Percentiles rank a stretch among this genome's conserved stretches.
phyloP scores from a whole-genome alignment of 768 basidiomycete genomes.

The Lactarius akahatsu region DNA sequence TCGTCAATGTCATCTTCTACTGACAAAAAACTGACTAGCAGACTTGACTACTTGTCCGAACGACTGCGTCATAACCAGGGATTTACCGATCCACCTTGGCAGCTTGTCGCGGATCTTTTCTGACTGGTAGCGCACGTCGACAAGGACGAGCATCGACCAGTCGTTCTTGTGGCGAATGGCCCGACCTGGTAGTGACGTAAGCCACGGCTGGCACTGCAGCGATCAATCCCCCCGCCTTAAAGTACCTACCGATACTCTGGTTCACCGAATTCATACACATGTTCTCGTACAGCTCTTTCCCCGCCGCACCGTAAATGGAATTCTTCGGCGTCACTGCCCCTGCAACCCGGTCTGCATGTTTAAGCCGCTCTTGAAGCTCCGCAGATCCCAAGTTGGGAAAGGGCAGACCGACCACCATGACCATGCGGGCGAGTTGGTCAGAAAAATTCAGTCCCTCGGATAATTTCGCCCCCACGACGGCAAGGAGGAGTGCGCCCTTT shows the following conservation, averaged over 20 bases:
- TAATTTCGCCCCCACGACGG: conserved; percentile 90
- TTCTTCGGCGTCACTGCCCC: conserved; percentile 52
- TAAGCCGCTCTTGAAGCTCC: conserved; percentile 89
- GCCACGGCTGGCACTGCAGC: not conserved
- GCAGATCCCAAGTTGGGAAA: conserved; percentile 91
- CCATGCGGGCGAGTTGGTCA: conserved; percentile 64
- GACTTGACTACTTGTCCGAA: conserved; percentile 28
- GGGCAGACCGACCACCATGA: conserved; percentile 86
- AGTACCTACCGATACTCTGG: conserved; percentile 83
- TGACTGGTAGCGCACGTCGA: conserved; percentile 80
- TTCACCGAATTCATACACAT: conserved; percentile 95
- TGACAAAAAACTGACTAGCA: conserved; percentile 23
- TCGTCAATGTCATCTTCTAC: conserved; percentile 12
- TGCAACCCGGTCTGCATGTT: conserved; percentile 68
- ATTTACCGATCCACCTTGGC: conserved; percentile 84
- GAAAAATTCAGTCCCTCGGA: conserved; percentile 80
- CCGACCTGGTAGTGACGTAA: conserved; percentile 54
- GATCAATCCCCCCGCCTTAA: not conserved
- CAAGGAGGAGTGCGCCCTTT: conserved; percentile 79
- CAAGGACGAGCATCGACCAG: conserved; percentile 86
- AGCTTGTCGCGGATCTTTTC: conserved; percentile 71
- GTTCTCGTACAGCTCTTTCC: conserved; percentile 83
- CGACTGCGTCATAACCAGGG: conserved; percentile 18
- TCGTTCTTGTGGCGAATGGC: conserved; percentile 90
- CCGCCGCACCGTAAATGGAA: conserved; percentile 40